Base-by-base conservation (phyloP, 768 basidiomycete species). In the Xerocomus brunneocitrinus region DNA sequence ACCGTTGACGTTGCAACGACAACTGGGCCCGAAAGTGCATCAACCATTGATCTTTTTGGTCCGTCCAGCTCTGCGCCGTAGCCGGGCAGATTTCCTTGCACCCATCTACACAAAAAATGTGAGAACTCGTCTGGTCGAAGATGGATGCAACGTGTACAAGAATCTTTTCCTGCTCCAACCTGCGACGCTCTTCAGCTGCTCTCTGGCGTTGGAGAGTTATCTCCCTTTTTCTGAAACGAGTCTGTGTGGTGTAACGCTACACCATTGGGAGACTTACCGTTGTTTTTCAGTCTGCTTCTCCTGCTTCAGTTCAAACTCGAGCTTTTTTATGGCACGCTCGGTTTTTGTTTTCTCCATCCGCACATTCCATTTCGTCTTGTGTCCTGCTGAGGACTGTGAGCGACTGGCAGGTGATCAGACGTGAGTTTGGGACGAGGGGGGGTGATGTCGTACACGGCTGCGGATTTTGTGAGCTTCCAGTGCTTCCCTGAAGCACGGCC, bases 1-100 rank as follows among this genome's bases (percentile, higher is more conserved):
- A 36, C 35, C 7, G 12, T 35, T 19, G 19, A 19, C 19, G 19
- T 19, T 16, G 34, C 13, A 35, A 35, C 53, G 52, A 62, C 43
- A 52, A 57, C 25, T 54, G 52, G 32, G 47, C 27, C 10, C 2
- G 9, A 10, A 25, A 8, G 24, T 12, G n/a, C 50, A 27, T 81
- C 67, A 91, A 38, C 87, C 87, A 55, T 86, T 87, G 54, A 93
- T 79, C 69, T 90, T 91, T 69, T 90, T 92, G 39, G 81, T 82
- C 34, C 88, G 76, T 39, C 90, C 90, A 45, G 83, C 84, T 70
- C 74, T 86, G 52, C 85, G 81, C 52, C 84, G 80, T 34, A 88
- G 72, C 53, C 90, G 76, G 14, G 87, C 85, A 38, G 89, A 81
- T 68, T 85, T 91, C 51, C 82, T 76, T 43, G 85, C 87, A 52